Evolutionary conservation across 441 rosid genomes (phyloP), one percentile per base, ranked within the genome.

Genomic region (Croton setiger): DNA sequence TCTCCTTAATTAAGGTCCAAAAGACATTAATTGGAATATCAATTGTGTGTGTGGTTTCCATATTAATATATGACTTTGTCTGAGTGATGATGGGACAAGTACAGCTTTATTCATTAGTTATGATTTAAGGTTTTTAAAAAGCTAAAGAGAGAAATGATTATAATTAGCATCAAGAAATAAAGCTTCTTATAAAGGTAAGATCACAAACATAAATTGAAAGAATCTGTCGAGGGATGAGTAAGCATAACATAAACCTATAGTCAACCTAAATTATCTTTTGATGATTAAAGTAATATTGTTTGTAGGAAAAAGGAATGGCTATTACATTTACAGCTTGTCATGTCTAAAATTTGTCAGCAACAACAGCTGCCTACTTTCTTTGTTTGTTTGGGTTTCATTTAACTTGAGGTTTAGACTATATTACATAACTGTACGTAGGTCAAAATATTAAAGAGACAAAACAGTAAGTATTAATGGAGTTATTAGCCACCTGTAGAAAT

Each of bases 261-360:
- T 69, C 80, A 77, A 77, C 66, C 61, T 39, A 35, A 11, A 20
- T 31, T 53, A 69, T 73, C 66, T 63, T 17, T 37, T 58, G 51
- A 66, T 55, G 74, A 77, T 66, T 69, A 73, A 69, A 57, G 31
- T 27, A 27, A 27, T 27, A 27, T 27, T 27, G 31, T 27, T n/a
- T 23, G 7, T 8, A 14, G 27, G 27, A 23, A 37, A 20, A 31
- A 54, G 20, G 5, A 53, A 63, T 49, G 62, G 47, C 12, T 27
- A 3, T 23, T 59, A 41, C 55, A 41, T 1, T 23, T 59, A 41
- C 55, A 41, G 56, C 57, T 49, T 52, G 66, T 74, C 69, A 47
- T 62, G 17, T 48, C 17, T 18, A 18, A 36, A 36, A 43, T 4
- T 5, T 67, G 66, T 23, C 63, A 67, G 49, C 64, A 68, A 43